Evolutionary conservation across 164 flowering plant genomes (phyloP).

Genomic region (Protea cynaroides): DNA sequence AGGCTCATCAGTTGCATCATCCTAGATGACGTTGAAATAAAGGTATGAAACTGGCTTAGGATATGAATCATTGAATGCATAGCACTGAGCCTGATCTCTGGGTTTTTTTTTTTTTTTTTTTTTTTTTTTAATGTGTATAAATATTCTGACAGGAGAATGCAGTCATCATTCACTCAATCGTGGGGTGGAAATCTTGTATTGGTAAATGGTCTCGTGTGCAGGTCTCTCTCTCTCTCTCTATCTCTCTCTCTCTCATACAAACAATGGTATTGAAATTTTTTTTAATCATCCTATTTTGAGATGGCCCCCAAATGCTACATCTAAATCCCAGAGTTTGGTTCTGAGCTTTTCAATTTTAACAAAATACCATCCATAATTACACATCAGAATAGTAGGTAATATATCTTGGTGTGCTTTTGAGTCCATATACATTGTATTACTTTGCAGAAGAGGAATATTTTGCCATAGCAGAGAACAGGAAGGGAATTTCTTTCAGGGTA

Average conservation of each 20-base stretch:
- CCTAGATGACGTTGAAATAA: conserved; percentile 92
- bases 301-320: too few species aligned
- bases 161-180: conserved; percentile 76
- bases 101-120: background rate
- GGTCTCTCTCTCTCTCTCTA: conserved; percentile 23
- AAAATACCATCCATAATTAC: background rate
- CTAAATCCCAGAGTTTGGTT: too few species aligned
- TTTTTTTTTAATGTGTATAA: background rate
- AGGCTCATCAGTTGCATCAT: conserved; percentile 88
- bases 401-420: background rate
- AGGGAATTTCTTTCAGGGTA: too few species aligned
- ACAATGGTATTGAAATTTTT: too few species aligned
- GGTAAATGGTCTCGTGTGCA: conserved; percentile 99
- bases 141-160: conserved; percentile 74
- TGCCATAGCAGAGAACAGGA: too few species aligned
- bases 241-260: too few species aligned
- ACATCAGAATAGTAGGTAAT: too few species aligned
- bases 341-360: too few species aligned
- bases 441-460: too few species aligned
- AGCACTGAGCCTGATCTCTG: conserved; percentile 6
- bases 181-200: conserved; percentile 94
- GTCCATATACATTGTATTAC: background rate
- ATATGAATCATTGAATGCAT: background rate
- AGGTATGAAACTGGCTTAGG: conserved; percentile 38
- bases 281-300: too few species aligned